These are phyloP conservation scores for Trichopus zeylanicus DNA, from an alignment of 116 monocot species.

Conservation along the genomic window DNA sequence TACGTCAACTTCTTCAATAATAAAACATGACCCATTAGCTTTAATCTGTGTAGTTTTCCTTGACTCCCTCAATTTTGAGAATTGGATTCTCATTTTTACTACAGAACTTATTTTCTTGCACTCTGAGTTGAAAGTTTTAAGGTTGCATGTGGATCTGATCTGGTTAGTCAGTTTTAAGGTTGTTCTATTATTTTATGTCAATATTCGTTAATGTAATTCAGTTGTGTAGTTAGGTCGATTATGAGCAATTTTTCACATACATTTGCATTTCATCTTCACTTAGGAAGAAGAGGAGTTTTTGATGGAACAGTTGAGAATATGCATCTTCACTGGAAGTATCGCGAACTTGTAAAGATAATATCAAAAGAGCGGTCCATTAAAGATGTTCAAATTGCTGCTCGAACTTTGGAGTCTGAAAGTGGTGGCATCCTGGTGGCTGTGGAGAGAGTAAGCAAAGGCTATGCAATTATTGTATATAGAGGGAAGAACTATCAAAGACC, in stretches of 20 bases:
- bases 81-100: too few relatives aligned
- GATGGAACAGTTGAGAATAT: constrained; percentile 98
- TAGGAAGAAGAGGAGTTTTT: constrained; percentile 95
- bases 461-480: constrained; percentile 89
- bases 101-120: too few relatives aligned
- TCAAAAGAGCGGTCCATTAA: constrained; percentile 47
- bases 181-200: too few relatives aligned
- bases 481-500: constrained; percentile 93
- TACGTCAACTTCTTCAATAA: too few relatives aligned
- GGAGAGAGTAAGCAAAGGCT: constrained; percentile 83
- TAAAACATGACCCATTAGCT: too few relatives aligned
- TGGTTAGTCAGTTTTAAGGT: too few relatives aligned
- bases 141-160: too few relatives aligned
- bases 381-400: constrained; percentile 48
- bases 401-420: constrained; percentile 79
- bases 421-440: constrained; percentile 89
- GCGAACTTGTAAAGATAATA: constrained; percentile 94
- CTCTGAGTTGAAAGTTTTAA: too few relatives aligned
- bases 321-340: constrained; percentile 99
- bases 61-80: too few relatives aligned
- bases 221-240: too few relatives aligned
- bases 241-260: neutral
- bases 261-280: constrained; percentile 8
- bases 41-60: too few relatives aligned
- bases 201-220: too few relatives aligned